Evolutionary conservation across 139 green algal species (phyloP), one percentile per base, ranked within the genome.

Genomic region (Deuterostichococcus epilithicus): DNA sequence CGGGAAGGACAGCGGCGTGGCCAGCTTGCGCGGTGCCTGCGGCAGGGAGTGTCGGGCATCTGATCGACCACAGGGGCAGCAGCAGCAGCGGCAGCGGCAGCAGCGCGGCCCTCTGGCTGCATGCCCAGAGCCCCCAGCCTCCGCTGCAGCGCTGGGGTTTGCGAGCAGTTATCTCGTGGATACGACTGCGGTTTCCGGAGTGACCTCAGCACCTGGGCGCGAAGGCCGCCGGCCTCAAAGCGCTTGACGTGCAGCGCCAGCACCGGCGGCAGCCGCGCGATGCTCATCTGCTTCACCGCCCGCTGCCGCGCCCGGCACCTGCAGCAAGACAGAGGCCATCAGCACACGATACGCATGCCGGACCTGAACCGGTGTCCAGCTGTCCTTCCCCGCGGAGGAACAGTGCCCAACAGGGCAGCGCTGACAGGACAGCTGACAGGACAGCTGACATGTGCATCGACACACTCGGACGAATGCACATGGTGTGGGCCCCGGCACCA

Each of bases 161-260:
- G 42, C 33, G 15, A 13, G 10, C 42, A n/a, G 68, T n/a, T 52
- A 28, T 25, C 13, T 42, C 6, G 32, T 70, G 32, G 65, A 32
- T 36, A 32, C 26, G 10, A n/a, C 23, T 36, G 65, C 65, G 10
- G 26, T 18, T 36, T 18, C n/a, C 23, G 65, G 65, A 26, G 22
- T 36, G n/a, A 32, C 65, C 18, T 22, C 10, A 45, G 36, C 26
- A 65, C 28, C 25, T 38, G 68, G 68, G 44, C 67, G 26, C 36
- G 81, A 35, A 34, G 66, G 44, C 42, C 87, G 32, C 60, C 70
- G 68, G 95, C 88, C 84, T 98, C 90, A 80, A 98, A 98, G 37
- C 94, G 85, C 84, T 98, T 98, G 36, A 95, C 78, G 80, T 98
- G 94, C 37, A 98, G 76, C 66, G 85, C 89, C 73, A 98, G 88